phyloP scores from a whole-genome alignment of 1,284 basidiomycete species.

The Athelia sp. region DNA sequence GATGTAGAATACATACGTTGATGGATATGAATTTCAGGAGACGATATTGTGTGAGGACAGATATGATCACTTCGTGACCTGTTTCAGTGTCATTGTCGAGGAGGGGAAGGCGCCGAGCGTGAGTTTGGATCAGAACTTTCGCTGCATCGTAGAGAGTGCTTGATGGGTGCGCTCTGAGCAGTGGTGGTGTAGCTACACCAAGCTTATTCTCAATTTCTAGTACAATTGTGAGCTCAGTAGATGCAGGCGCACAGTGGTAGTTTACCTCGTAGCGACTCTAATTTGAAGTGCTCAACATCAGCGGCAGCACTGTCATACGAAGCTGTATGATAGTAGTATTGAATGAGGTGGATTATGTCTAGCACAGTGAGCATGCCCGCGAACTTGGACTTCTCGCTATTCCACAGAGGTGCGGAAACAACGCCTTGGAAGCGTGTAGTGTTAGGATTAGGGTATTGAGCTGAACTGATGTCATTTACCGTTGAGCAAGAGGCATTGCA shows the following conservation, averaged over 20 bases:
- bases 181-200: conserved; percentile 88
- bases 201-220: conserved; percentile 92
- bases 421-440: conserved; percentile 59
- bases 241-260: conserved; percentile 11
- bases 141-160: conserved; percentile 90
- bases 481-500: conserved; percentile 86
- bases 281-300: conserved; percentile 92
- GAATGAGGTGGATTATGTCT: conserved; percentile 95
- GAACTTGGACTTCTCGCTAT: conserved; percentile 85
- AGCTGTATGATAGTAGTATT: conserved; percentile 89
- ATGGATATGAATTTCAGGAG: conserved; percentile 98
- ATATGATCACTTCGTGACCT: conserved; percentile 92
- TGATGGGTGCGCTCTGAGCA: conserved; percentile 85
- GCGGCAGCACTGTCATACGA: conserved; percentile 85
- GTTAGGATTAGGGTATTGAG: conserved; percentile 3
- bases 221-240: conserved; percentile 12
- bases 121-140: conserved; percentile 89
- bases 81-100: conserved; percentile 94
- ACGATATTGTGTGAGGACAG: conserved; percentile 95
- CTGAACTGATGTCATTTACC: conserved; percentile 40
- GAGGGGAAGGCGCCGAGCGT: conserved; percentile 90
- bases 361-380: conserved; percentile 96
- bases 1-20: conserved; percentile 62
- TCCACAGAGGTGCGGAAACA: conserved; percentile 98
- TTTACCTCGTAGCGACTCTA: conserved; percentile 83